Conservation (phyloP, 2,329 filamentous ascomycete species). For the Pezicula carpinea region DNA sequence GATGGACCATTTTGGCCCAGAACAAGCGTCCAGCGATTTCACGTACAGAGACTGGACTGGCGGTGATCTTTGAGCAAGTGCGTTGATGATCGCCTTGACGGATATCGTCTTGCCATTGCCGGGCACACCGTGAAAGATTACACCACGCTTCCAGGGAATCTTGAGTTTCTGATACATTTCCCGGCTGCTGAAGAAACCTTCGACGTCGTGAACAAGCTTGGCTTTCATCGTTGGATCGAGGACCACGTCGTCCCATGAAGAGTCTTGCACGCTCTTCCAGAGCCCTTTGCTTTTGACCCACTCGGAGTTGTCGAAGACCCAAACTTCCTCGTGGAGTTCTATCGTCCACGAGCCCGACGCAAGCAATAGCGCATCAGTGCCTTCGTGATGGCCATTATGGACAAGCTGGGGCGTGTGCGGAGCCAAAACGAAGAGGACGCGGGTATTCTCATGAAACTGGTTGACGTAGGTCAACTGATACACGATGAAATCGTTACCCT, state of each 20-base stretch:
- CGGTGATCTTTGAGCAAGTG: slow-evolving; percentile 45
- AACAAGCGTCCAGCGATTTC: slow-evolving; percentile 42
- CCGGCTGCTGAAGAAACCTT: slow-evolving; percentile 56
- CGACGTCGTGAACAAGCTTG: slow-evolving; percentile 56
- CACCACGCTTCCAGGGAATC: slow-evolving; percentile 66
- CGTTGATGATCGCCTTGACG: slow-evolving; percentile 66
- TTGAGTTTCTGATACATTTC: slow-evolving; percentile 53
- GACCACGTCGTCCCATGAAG: slow-evolving; percentile 61
- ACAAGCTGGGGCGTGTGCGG: neutral
- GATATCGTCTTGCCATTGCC: slow-evolving; percentile 69
- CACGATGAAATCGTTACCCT: slow-evolving; percentile 11
- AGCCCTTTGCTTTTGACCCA: slow-evolving; percentile 61
- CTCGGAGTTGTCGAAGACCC: slow-evolving; percentile 56
- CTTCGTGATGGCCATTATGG: neutral
- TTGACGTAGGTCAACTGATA: slow-evolving; percentile 13
- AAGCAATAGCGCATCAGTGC: slow-evolving; percentile 47
- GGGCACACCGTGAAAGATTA: slow-evolving; percentile 63
- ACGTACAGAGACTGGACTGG: slow-evolving; percentile 59
- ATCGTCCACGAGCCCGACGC: slow-evolving; percentile 50
- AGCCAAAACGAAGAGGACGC: slow-evolving; percentile 10
- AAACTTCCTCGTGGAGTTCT: slow-evolving; percentile 60
- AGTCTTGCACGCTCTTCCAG: slow-evolving; percentile 47
- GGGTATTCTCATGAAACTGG: neutral
- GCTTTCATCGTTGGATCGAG: slow-evolving; percentile 60
- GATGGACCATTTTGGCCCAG: slow-evolving; percentile 50